Base-by-base conservation (phyloP, 768 basidiomycete species). In the Russula ochroleuca region DNA sequence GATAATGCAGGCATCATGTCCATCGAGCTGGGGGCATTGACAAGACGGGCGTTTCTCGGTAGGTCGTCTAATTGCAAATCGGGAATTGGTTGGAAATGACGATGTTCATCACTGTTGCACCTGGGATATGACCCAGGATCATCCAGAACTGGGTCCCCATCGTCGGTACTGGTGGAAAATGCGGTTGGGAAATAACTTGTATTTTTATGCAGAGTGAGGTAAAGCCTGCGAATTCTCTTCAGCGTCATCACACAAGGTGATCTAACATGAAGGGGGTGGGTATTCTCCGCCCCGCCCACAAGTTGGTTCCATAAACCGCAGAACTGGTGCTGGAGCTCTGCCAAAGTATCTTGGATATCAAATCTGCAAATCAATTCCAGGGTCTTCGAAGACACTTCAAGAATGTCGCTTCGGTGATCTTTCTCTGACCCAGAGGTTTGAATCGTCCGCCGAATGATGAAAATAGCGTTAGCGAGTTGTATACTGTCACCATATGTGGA, bases 291-390 rank as follows among this genome's bases (percentile, higher is more conserved):
- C 5, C 0, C 13, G 2, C 23, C 17, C 5, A 38, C 25, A 0
- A 62, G 61, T 25, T 56, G 25, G n/a, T 62, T 49, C 61, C 54
- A 62, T 14, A 62, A 3, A 1, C 25, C 6, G 14, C 61, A 62
- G 38, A 62, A 62, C 8, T 40, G 37, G 37, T 41, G 37, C 45
- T 41, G 61, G 9, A 40, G 37, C 4, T 48, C 28, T 21, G 53
- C 28, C 23, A 38, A 40, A 11, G 47, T 31, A 17, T 1, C 1
- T n/a, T 14, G 37, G 9, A 38, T 35, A 14, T 55, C 45, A 2
- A 62, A 25, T 28, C 40, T 62, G 28, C 41, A 61, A 23, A 47
- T 40, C 8, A 31, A 47, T n/a, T 54, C 60, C 13, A 61, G 31
- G 0, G 52, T 50, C n/a, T 15, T 62, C 14, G 54, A 49, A 0